These are phyloP conservation scores for Magnusiomyces sp. DNA, from an alignment of 1,139 yeast genomes.

Conservation along the genomic window DNA sequence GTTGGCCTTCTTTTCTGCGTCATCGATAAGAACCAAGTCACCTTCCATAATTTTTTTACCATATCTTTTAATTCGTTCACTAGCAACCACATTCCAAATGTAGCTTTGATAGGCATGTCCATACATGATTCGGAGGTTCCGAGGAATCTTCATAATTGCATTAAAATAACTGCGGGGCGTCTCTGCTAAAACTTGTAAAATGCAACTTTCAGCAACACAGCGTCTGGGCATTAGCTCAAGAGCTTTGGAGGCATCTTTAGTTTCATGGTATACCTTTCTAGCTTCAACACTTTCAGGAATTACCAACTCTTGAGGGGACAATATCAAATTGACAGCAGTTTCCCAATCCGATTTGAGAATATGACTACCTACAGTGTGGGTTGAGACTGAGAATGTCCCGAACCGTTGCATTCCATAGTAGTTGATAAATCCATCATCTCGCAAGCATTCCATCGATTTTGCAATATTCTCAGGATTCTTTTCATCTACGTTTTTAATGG, in stretches of 20 bases:
- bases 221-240: conserved; percentile 73
- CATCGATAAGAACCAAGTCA: conserved; percentile 57
- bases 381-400: conserved; percentile 89
- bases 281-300: conserved; percentile 78
- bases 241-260: conserved; percentile 57
- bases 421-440: conserved; percentile 71
- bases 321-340: conserved; percentile 64
- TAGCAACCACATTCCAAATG: conserved; percentile 85
- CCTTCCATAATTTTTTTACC: conserved; percentile 72
- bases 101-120: conserved; percentile 96
- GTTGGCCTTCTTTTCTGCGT: conserved; percentile 8
- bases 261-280: conserved; percentile 71
- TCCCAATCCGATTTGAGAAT: conserved; percentile 71
- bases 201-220: conserved; percentile 75
- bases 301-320: conserved; percentile 78
- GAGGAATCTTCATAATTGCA: conserved; percentile 86
- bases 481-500: conserved; percentile 59
- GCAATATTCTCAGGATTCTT: conserved; percentile 39
- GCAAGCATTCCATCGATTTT: conserved; percentile 50
- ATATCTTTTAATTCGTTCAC: conserved; percentile 61
- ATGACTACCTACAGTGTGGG: conserved; percentile 74
- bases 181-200: conserved; percentile 50
- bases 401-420: conserved; percentile 97
- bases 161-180: conserved; percentile 49
- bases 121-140: conserved; percentile 88